Conservation (phyloP, 805 yeast genomes). For the Nakazawaea populi region DNA sequence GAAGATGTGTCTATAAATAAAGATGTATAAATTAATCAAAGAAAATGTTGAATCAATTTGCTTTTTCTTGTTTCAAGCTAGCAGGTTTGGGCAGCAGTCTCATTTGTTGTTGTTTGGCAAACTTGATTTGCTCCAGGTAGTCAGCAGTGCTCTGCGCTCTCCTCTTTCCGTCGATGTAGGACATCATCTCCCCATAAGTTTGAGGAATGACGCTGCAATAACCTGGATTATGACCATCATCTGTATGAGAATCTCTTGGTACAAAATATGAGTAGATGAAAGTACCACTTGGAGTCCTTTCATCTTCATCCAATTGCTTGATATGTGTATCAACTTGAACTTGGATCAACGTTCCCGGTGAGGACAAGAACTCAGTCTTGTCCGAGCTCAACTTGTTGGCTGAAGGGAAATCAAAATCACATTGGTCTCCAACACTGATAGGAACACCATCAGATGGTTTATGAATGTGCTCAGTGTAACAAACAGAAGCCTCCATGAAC, state of each 20-base stretch:
- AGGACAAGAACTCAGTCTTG: slow-evolving; percentile 54
- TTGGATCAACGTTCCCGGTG: slow-evolving; percentile 85
- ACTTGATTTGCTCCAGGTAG: slow-evolving; percentile 44
- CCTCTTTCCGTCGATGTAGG: slow-evolving; percentile 84
- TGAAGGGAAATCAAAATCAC: slow-evolving; percentile 44
- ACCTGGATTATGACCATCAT: slow-evolving; percentile 41
- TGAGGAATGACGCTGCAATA: slow-evolving; percentile 77
- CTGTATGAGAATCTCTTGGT: slow-evolving; percentile 41
- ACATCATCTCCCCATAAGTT: slow-evolving; percentile 89
- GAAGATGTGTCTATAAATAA: too few relatives aligned
- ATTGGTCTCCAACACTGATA: slow-evolving; percentile 15
- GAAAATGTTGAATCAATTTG: too few relatives aligned
- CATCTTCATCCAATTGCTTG: slow-evolving; percentile 56
- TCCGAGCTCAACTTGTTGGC: slow-evolving; percentile 49
- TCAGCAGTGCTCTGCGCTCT: slow-evolving; percentile 79
- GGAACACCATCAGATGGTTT: slow-evolving; percentile 20
- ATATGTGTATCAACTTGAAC: slow-evolving; percentile 84
- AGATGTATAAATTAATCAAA: too few relatives aligned
- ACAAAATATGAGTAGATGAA: slow-evolving; percentile 88
- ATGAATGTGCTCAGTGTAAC: slow-evolving; percentile 79
- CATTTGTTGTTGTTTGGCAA: not conserved
- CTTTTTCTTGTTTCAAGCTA: too few relatives aligned
- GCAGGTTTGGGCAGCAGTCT: not conserved
- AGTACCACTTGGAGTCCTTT: slow-evolving; percentile 70
- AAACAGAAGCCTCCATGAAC: slow-evolving; percentile 75